These are phyloP conservation scores for Mariannaea sp. DNA, from an alignment of 2,329 filamentous ascomycete genomes.

Conservation along the genomic window DNA sequence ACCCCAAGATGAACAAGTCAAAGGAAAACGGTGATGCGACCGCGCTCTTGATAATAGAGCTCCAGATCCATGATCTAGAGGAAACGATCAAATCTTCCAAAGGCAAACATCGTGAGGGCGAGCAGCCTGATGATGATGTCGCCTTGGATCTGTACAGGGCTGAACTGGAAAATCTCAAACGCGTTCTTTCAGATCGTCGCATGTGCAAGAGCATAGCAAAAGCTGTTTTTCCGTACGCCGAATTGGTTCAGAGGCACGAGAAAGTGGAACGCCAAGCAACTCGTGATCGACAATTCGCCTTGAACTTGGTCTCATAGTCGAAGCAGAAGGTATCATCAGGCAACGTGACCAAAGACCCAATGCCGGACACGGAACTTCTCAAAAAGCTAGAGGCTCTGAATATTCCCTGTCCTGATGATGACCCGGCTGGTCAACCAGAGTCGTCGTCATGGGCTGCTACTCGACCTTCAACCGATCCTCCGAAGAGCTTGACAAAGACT, in stretches of 20 bases:
- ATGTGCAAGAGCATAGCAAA: conserved; percentile 19
- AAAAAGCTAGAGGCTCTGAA: too few species aligned
- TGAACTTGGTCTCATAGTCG: not conserved
- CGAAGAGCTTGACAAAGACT: not conserved
- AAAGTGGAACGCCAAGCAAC: not conserved
- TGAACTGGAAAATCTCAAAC: not conserved
- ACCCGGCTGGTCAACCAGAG: too few species aligned
- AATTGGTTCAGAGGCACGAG: not conserved
- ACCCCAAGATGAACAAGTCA: too few species aligned
- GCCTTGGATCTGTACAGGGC: conserved; percentile 4
- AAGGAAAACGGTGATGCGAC: too few species aligned
- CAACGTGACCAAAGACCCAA: too few species aligned
- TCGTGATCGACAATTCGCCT: conserved; percentile 3
- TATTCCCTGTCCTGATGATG: too few species aligned
- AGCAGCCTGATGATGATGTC: conserved; percentile 1
- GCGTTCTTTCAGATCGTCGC: not conserved
- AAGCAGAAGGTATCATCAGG: not conserved
- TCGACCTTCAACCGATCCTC: not conserved
- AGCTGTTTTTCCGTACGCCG: conserved; percentile 1
- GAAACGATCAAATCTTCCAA: not conserved
- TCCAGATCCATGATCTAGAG: conserved; percentile 17
- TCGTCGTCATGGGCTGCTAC: conserved; percentile 1
- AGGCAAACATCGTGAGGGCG: conserved; percentile 18
- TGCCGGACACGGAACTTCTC: too few species aligned
- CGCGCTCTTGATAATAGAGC: conserved; percentile 12